A percentile compares a stretch with the other conserved stretches of the same genome.
These are phyloP conservation scores for Annulohypoxylon nitens DNA, from an alignment of 495 filamentous ascomycete genomes.

Conservation along the genomic window DNA sequence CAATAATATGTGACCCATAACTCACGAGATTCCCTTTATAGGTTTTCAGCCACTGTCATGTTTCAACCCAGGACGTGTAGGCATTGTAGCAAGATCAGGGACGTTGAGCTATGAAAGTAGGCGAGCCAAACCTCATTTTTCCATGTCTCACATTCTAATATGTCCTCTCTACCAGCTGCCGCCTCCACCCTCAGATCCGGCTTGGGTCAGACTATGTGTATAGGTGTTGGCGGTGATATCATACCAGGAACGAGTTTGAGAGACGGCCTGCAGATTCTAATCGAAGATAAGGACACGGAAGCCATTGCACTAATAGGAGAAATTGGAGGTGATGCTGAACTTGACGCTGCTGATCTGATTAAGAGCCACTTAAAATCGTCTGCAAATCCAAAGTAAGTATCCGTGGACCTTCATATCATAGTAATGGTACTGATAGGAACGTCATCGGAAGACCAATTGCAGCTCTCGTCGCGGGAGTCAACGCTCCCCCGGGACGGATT, in stretches of 20 bases:
- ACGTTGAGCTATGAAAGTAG: slow-evolving; percentile 83
- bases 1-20: not conserved
- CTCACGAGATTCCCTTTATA: slow-evolving; percentile 22
- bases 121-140: too few species aligned
- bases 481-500: slow-evolving; percentile 74
- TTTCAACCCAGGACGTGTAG: slow-evolving; percentile 79
- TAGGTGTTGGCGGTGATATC: slow-evolving; percentile 90
- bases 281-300: slow-evolving; percentile 80
- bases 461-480: slow-evolving; percentile 78
- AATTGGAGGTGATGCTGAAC: slow-evolving; percentile 84
- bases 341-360: slow-evolving; percentile 87
- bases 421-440: slow-evolving; percentile 6
- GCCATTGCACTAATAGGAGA: slow-evolving; percentile 89
- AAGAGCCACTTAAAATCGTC: slow-evolving; percentile 71
- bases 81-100: slow-evolving; percentile 88
- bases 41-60: slow-evolving; percentile 85
- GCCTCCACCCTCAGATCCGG: slow-evolving; percentile 85
- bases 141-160: slow-evolving; percentile 7
- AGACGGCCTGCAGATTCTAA: slow-evolving; percentile 79
- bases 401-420: too few species aligned
- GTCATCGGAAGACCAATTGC: slow-evolving; percentile 74
- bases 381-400: slow-evolving; percentile 75
- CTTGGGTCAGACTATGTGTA: slow-evolving; percentile 86
- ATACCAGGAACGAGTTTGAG: slow-evolving; percentile 85
- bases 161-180: slow-evolving; percentile 63